Conservation (phyloP, 495 filamentous ascomycete genomes). For the Penicillium ucsense region DNA sequence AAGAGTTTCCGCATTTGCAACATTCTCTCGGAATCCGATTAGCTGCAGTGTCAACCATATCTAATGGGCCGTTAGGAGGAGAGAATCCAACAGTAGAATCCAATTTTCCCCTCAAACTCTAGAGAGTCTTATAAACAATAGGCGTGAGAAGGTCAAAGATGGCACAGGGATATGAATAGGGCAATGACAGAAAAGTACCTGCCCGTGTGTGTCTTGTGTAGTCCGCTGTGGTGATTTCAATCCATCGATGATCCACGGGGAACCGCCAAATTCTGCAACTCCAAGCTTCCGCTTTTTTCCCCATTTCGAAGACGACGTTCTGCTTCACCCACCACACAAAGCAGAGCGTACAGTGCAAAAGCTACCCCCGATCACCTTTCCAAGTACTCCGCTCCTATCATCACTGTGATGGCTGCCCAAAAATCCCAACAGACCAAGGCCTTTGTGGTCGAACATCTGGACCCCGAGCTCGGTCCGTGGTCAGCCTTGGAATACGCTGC, state of each 20-base stretch:
- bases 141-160: too few relatives aligned
- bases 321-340: neutral
- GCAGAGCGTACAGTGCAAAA: too few relatives aligned
- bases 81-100: too few relatives aligned
- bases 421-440: conserved; percentile 36
- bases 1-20: conserved; percentile 8
- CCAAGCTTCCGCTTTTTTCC: conserved; percentile 1
- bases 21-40: neutral
- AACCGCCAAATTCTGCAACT: conserved; percentile 2
- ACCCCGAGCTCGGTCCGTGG: conserved; percentile 90
- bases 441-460: conserved; percentile 88
- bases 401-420: conserved; percentile 16
- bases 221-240: neutral
- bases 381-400: too few relatives aligned
- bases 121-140: too few relatives aligned
- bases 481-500: conserved; percentile 81
- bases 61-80: too few relatives aligned
- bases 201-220: neutral
- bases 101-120: too few relatives aligned
- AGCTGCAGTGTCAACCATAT: too few relatives aligned
- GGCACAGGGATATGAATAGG: too few relatives aligned
- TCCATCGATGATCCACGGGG: neutral
- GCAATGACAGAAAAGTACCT: too few relatives aligned
- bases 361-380: too few relatives aligned
- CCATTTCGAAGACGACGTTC: neutral